Percentiles rank a stretch among this genome's conserved stretches.
phyloP scores from a whole-genome alignment of 1,284 basidiomycete genomes.

The Marasmius tenuissimus region DNA sequence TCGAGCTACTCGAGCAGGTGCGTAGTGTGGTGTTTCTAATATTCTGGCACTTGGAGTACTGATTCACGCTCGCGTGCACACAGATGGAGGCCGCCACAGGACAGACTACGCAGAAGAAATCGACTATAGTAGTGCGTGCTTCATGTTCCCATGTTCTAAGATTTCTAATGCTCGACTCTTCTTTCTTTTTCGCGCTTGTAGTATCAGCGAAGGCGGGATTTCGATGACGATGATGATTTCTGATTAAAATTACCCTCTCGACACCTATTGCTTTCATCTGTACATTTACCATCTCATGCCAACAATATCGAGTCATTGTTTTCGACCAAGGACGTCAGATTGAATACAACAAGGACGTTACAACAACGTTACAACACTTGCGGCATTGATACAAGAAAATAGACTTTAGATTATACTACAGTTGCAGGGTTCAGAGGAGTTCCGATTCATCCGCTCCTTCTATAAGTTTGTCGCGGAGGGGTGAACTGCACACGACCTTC shows the following conservation, averaged over 20 bases:
- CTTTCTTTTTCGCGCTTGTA: conserved; percentile 25
- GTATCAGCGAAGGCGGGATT: conserved; percentile 73
- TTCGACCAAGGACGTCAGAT: not conserved
- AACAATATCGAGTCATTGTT: not conserved
- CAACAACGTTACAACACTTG: too few species aligned
- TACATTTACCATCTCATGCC: not conserved
- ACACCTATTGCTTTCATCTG: not conserved
- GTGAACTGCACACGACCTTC: too few species aligned
- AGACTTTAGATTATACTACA: too few species aligned
- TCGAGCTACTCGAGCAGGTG: conserved; percentile 92
- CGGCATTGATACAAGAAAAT: too few species aligned
- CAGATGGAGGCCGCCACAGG: conserved; percentile 70
- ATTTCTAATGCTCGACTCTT: not conserved
- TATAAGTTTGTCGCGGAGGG: too few species aligned
- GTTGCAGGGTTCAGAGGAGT: too few species aligned
- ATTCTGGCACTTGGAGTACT: not conserved
- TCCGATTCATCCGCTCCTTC: too few species aligned
- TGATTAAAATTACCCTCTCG: conserved; percentile 26
- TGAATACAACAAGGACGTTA: too few species aligned
- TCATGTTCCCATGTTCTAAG: not conserved
- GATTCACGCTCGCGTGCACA: not conserved
- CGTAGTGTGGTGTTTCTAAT: conserved; percentile 14
- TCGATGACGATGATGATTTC: conserved; percentile 74
- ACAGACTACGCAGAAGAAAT: conserved; percentile 54
- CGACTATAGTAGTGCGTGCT: conserved; percentile 66